Evolutionary conservation across 345 rosid species (phyloP).

Genomic region (Reutealis trisperma): DNA sequence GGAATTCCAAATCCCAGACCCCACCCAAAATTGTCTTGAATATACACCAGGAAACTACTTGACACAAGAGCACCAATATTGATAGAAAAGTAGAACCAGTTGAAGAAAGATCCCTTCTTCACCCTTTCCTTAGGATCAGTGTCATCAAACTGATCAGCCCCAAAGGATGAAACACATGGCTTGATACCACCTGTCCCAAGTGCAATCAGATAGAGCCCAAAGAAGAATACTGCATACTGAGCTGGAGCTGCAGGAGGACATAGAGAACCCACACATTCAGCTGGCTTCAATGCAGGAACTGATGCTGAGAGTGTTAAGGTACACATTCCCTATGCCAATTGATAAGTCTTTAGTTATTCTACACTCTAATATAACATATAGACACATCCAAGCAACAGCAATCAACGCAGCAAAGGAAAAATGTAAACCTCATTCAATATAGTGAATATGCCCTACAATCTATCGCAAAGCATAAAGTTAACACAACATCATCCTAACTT

Average conservation of each 20-base stretch:
- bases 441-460: background rate
- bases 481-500: background rate
- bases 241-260: constrained; percentile 73
- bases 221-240: constrained; percentile 76
- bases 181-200: constrained; percentile 95
- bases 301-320: constrained; percentile 86
- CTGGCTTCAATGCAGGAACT: constrained; percentile 63
- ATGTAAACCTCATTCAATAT: background rate
- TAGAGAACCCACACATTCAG: constrained; percentile 52
- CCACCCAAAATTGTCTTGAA: constrained; percentile 96
- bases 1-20: constrained; percentile 95
- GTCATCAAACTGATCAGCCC: constrained; percentile 97
- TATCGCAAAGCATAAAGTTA: background rate
- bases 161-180: constrained; percentile 92
- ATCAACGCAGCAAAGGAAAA: background rate
- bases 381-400: background rate
- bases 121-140: constrained; percentile 72
- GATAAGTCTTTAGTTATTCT: constrained; percentile 15
- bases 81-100: constrained; percentile 92
- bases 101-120: constrained; percentile 88
- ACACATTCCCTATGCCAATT: constrained; percentile 71
- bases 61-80: constrained; percentile 89
- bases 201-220: constrained; percentile 88
- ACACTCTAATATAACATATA: background rate
- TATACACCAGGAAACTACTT: constrained; percentile 80